Conservation (phyloP, 441 rosid genomes). For the Adansonia rubrostipa region DNA sequence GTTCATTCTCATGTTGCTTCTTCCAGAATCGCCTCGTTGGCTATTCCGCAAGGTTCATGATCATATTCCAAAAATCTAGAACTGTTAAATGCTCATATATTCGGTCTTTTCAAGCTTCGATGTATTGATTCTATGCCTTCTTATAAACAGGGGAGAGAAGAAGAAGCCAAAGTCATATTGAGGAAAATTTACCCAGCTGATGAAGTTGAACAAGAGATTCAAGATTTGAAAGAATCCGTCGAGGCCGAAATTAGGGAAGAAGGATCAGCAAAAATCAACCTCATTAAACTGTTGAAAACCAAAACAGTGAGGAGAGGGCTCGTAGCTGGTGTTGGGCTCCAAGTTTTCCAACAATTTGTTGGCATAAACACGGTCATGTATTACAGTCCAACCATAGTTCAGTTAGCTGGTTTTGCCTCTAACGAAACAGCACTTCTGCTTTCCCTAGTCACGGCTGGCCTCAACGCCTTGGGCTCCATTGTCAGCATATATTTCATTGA, state of each 20-base stretch:
- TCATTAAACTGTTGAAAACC: constrained; percentile 52
- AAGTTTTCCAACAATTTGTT: constrained; percentile 81
- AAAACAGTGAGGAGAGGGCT: constrained; percentile 76
- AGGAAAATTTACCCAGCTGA: constrained; percentile 57
- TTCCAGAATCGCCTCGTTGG: constrained; percentile 92
- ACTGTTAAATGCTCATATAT: neutral
- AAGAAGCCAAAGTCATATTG: constrained; percentile 62
- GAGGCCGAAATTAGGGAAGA: constrained; percentile 57
- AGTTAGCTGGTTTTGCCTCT: constrained; percentile 74
- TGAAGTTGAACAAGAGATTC: constrained; percentile 62
- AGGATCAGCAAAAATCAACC: constrained; percentile 55
- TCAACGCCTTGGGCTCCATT: constrained; percentile 68
- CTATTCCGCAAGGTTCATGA: constrained; percentile 57
- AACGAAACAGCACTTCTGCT: constrained; percentile 75
- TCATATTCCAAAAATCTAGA: neutral
- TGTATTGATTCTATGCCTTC: neutral
- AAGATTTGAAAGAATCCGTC: constrained; percentile 58
- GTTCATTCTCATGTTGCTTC: constrained; percentile 60
- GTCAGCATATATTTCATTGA: constrained; percentile 74
- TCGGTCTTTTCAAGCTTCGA: neutral
- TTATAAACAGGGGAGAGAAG: constrained; percentile 58
- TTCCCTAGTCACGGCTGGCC: constrained; percentile 68
- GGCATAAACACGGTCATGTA: constrained; percentile 92
- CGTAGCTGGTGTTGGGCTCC: constrained; percentile 77
- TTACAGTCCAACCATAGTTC: constrained; percentile 78